Evolutionary conservation across 1,284 basidiomycete genomes (phyloP).

Genomic region (Melampsora larici-populina): DNA sequence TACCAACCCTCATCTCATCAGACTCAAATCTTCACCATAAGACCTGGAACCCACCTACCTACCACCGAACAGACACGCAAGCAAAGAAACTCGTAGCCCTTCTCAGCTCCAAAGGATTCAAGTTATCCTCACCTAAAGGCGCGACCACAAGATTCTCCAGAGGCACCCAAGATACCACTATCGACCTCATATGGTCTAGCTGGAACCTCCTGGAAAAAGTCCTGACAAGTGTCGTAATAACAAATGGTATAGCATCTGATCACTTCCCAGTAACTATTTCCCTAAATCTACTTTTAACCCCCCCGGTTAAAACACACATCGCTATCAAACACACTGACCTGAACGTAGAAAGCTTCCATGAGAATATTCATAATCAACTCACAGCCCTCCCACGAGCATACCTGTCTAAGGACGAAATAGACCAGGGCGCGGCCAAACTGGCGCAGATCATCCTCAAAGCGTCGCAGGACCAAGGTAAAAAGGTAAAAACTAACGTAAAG

Average conservation of each 20-base stretch:
- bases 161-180: background rate
- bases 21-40: background rate
- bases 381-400: background rate
- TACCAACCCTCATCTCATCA: background rate
- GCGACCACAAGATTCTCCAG: no score
- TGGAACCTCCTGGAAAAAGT: background rate
- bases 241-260: no score
- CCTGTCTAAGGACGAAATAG: background rate
- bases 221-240: no score
- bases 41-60: background rate
- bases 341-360: background rate
- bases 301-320: no score
- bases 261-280: no score
- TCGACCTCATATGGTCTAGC: constrained; percentile 7
- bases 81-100: background rate
- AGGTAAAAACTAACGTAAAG: background rate
- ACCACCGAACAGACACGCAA: background rate
- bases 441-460: no score
- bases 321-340: background rate
- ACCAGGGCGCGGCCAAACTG: background rate
- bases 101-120: background rate
- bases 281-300: no score
- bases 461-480: background rate
- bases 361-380: background rate
- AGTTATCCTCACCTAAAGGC: background rate